Evolutionary conservation across 192 early-diverging fungal species (phyloP), one percentile per base, ranked within the genome.

Genomic region (Physocladia obscura): DNA sequence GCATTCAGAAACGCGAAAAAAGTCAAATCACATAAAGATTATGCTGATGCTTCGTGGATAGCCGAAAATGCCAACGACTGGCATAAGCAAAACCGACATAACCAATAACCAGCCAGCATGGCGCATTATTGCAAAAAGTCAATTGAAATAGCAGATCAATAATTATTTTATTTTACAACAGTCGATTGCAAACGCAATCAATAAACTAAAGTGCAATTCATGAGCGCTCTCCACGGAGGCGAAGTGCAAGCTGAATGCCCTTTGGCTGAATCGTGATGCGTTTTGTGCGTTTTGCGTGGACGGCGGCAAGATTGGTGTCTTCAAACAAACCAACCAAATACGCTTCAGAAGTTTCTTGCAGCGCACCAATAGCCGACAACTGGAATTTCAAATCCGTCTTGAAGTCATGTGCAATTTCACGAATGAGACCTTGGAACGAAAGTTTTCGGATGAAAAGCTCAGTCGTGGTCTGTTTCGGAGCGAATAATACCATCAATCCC

Each of bases 361-460:
- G 89, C 2, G 97, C 97, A 70, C 94, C 96, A 69, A 99, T 98
- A 75, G 97, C 97, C 52, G 95, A 96, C 64, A 92, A 94, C 89
- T 98, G 96, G 92, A 98, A 98, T 71, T 96, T 94, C 49, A 99
- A 84, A 76, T 97, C 96, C 38, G 97, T 97, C 88, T 99, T 98
- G 85, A 96, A 98, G 81, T 98, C 95, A 84, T 98, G 97, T 59
- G 95, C 94, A 71, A 99, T 99, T 84, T 99, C 97, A 80, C 95
- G 91, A 27, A 99, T 95, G 49, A 99, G 89, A 74, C 94, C 81
- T 38, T 90, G 83, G 86, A 96, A 96, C 17, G 94, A 92, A 19
- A 93, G 84, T 80, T 93, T 94, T 31, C 87, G 80, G 34, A 96
- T 78, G 36, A 94, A 74, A 31, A 94, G 82, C 93, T 95, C 55